Conservation (phyloP, 1,139 yeast genomes). For the Lodderomyces theae region DNA sequence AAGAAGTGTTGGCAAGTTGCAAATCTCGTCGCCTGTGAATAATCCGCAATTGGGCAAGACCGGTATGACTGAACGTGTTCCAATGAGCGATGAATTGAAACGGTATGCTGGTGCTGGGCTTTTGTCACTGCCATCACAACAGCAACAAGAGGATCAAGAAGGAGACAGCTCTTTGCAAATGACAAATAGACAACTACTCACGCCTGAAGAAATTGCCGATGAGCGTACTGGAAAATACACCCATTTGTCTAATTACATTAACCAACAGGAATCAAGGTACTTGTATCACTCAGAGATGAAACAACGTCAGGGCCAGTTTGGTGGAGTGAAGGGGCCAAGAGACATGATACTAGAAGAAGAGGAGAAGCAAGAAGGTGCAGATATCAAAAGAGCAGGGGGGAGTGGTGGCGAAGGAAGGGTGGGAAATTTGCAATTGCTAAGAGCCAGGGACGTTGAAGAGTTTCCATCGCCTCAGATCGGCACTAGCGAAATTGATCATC, state of each 20-base stretch:
- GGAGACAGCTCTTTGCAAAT: neutral
- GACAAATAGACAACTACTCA: neutral
- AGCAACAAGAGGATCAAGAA: neutral
- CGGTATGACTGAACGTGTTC: conserved; percentile 13
- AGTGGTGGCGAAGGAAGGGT: neutral
- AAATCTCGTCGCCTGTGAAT: conserved; percentile 12
- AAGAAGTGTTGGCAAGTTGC: neutral
- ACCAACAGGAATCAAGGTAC: conserved; percentile 24
- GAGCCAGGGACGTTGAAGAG: neutral
- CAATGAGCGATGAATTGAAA: conserved; percentile 27
- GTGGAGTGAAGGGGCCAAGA: too few relatives aligned
- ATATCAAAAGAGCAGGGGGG: neutral
- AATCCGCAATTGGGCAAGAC: conserved; percentile 31
- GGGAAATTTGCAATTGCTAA: neutral
- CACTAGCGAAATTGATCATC: conserved; percentile 1
- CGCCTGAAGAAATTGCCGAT: conserved; percentile 7
- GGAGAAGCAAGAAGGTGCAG: too few relatives aligned
- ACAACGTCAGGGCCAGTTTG: neutral
- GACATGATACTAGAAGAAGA: too few relatives aligned
- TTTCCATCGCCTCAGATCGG: conserved; percentile 11
- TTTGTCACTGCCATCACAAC: neutral
- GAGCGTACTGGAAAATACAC: conserved; percentile 17
- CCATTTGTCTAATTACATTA: conserved; percentile 29
- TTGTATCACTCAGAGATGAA: neutral
- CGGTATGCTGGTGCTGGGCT: conserved; percentile 26